Evolutionary conservation across 2,329 filamentous ascomycete genomes (phyloP).

Genomic region (Penicillium vulpinum): DNA sequence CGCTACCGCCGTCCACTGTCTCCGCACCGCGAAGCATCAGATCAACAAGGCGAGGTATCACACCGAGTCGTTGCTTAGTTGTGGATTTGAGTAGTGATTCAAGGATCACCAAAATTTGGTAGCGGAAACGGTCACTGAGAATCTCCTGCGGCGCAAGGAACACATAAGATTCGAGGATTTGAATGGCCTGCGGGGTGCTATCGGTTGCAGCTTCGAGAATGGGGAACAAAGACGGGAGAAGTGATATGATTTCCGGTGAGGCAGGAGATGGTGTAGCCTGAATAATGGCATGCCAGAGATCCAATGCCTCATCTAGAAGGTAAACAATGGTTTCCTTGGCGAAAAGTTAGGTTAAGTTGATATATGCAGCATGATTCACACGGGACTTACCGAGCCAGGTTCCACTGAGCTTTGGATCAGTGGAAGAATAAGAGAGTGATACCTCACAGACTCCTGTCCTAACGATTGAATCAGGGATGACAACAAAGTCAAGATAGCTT

Average conservation of each 20-base stretch:
- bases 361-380: neutral
- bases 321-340: conserved; percentile 66
- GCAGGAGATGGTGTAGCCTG: conserved; percentile 63
- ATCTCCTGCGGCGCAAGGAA: conserved; percentile 58
- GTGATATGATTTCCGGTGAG: conserved; percentile 60
- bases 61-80: conserved; percentile 41
- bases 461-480: conserved; percentile 83
- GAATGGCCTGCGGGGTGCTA: conserved; percentile 61
- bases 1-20: conserved; percentile 57
- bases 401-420: conserved; percentile 79
- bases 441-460: conserved; percentile 72
- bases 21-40: conserved; percentile 64
- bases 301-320: conserved; percentile 85
- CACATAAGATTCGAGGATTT: conserved; percentile 70
- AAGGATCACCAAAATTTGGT: conserved; percentile 40
- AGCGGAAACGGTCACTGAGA: conserved; percentile 41
- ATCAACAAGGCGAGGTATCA: conserved; percentile 57
- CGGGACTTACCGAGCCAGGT: conserved; percentile 63
- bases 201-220: conserved; percentile 67
- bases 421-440: conserved; percentile 77
- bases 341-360: neutral
- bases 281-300: conserved; percentile 80
- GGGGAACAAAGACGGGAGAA: conserved; percentile 64
- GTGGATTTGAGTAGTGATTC: conserved; percentile 42
- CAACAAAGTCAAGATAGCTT: conserved; percentile 84